Evolutionary conservation across 2,329 filamentous ascomycete genomes (phyloP).

Genomic region (Fusarium piperis): DNA sequence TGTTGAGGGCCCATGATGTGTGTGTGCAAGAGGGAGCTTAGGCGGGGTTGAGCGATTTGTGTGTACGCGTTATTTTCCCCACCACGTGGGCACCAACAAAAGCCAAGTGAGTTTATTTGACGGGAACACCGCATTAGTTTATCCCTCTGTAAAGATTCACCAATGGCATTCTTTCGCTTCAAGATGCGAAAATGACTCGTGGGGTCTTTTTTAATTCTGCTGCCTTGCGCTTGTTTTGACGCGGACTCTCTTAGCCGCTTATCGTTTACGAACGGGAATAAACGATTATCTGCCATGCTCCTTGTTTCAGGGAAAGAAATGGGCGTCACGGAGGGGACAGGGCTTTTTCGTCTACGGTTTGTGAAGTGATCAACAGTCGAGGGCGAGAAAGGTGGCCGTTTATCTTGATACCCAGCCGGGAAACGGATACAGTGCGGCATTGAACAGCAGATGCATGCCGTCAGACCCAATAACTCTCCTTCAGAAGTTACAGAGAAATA

Average conservation of each 20-base stretch:
- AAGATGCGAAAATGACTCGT: constrained; percentile 1
- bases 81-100: not conserved
- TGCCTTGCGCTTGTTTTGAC: constrained; percentile 25
- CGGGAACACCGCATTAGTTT: constrained; percentile 11
- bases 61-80: too few relatives aligned
- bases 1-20: too few relatives aligned
- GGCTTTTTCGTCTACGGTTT: not conserved
- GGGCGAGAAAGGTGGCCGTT: not conserved
- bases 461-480: not conserved
- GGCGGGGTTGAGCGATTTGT: too few relatives aligned
- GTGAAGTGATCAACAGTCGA: not conserved
- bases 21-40: too few relatives aligned
- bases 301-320: not conserved
- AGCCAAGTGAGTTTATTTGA: constrained; percentile 19
- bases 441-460: not conserved
- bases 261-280: not conserved
- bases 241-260: not conserved
- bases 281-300: not conserved
- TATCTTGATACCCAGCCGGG: not conserved
- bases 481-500: not conserved
- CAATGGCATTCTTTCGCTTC: not conserved
- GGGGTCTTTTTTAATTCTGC: constrained; percentile 26
- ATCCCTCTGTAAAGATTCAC: not conserved
- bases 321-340: too few relatives aligned
- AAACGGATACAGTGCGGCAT: not conserved